phyloP scores from a whole-genome alignment of 371 early-diverging fungal species.

The Circinella umbellata region DNA sequence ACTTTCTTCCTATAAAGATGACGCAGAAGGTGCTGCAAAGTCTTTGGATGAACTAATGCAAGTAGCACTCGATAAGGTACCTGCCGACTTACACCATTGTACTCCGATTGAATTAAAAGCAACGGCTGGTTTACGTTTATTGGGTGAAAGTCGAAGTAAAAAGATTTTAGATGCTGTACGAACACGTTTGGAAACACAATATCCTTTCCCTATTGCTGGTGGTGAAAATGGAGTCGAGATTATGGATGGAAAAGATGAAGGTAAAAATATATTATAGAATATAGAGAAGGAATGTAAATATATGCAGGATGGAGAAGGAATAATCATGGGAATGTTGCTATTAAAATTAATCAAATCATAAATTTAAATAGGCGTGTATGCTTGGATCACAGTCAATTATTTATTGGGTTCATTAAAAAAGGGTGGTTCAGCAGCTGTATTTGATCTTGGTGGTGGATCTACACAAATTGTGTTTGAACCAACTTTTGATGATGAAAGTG shows the following conservation, averaged over 20 bases:
- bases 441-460: conserved; percentile 96
- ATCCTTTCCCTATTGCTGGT: conserved; percentile 80
- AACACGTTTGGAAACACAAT: conserved; percentile 65
- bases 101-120: conserved; percentile 96
- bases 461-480: conserved; percentile 98
- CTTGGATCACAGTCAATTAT: conserved; percentile 98
- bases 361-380: conserved; percentile 77
- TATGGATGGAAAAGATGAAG: conserved; percentile 97
- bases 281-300: no score
- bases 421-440: conserved; percentile 83
- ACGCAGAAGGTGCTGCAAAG: conserved; percentile 79
- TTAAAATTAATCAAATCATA: background rate
- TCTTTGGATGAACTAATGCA: conserved; percentile 83
- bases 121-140: conserved; percentile 90
- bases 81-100: conserved; percentile 65
- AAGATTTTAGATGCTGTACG: conserved; percentile 78
- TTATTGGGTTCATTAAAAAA: conserved; percentile 66
- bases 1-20: conserved; percentile 70
- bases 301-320: background rate
- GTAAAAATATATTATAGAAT: conserved; percentile 23
- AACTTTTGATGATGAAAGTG: conserved; percentile 41
- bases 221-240: conserved; percentile 76
- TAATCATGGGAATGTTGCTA: background rate
- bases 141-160: conserved; percentile 69
- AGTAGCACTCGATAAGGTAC: conserved; percentile 71